Percentiles rank a stretch among this genome's conserved stretches.
Conservation (phyloP, 2,329 filamentous ascomycete species). For the Hypomyces perniciosus region DNA sequence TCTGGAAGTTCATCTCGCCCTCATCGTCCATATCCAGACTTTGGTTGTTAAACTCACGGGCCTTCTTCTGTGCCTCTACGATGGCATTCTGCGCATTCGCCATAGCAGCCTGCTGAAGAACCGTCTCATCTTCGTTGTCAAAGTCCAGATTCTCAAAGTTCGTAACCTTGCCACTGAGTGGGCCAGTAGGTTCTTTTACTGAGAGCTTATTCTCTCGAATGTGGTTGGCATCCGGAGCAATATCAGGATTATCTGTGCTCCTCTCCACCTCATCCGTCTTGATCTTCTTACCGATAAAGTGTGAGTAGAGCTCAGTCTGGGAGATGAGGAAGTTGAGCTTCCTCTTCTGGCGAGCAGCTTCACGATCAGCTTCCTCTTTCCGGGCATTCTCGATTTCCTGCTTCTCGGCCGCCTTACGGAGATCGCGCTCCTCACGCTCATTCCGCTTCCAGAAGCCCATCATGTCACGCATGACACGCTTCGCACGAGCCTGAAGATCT, state of each 20-base stretch:
- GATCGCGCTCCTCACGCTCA: slow-evolving; percentile 91
- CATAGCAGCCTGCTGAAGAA: slow-evolving; percentile 75
- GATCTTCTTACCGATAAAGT: slow-evolving; percentile 99
- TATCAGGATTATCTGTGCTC: slow-evolving; percentile 76
- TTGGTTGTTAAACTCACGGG: slow-evolving; percentile 82
- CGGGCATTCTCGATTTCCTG: slow-evolving; percentile 95
- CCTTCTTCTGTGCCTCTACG: slow-evolving; percentile 87
- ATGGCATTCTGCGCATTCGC: slow-evolving; percentile 96
- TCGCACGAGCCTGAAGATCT: slow-evolving; percentile 91
- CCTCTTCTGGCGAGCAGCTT: slow-evolving; percentile 93
- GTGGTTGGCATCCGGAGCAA: slow-evolving; percentile 46
- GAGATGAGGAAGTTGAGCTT: slow-evolving; percentile 99
- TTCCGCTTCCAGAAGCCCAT: slow-evolving; percentile 99
- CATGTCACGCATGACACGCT: slow-evolving; percentile 99
- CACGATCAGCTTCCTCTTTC: slow-evolving; percentile 93
- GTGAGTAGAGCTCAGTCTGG: slow-evolving; percentile 96
- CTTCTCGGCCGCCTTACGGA: slow-evolving; percentile 88
- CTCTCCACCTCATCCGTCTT: slow-evolving; percentile 93
- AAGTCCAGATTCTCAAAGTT: slow-evolving; percentile 94
- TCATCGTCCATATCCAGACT: slow-evolving; percentile 72
- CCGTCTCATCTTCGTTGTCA: slow-evolving; percentile 86
- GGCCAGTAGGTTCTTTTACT: slow-evolving; percentile 47
- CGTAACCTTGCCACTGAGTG: slow-evolving; percentile 66
- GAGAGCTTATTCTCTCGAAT: slow-evolving; percentile 39
- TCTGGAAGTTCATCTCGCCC: slow-evolving; percentile 99